Evolutionary conservation across 2,329 filamentous ascomycete genomes (phyloP), one percentile per base, ranked within the genome.

Genomic region (Colletotrichum cuscutae): DNA sequence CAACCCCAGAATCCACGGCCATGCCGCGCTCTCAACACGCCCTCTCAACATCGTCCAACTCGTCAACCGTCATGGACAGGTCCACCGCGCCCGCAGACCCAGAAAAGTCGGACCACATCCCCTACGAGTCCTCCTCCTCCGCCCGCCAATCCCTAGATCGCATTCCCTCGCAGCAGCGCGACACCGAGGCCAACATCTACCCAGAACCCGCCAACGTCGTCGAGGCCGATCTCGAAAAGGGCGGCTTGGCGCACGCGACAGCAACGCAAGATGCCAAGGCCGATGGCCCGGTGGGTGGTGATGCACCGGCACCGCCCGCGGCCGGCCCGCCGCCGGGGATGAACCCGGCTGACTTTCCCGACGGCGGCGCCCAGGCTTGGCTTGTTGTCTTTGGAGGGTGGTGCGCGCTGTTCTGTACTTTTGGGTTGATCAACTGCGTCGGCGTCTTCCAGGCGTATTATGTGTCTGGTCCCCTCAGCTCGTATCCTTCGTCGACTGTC

Each of bases 361-460:
- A 92, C 76, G 90, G 90, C 53, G 90, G 90, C 2, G 57, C 78
- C 3, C 81, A 87, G 74, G 90, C 90, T 9, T 91, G 89, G 88
- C 82, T 89, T 9, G 86, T 87, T 1, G 89, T 92, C 4, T 78
- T 84, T 26, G 85, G 85, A 37, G 84, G 83, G 3, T 86, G 82
- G 79, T 84, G 81, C 72, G 79, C 80, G 2, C 74, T 85, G 56
- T 85, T 86, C 65, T 85, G 83, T 76, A 86, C 82, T 2, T 86
- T 86, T 76, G 85, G 84, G 1, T 74, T 85, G 32, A 74, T 86
- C 68, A 86, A 86, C 77, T 85, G 75, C 71, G 79, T 86, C 8
- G 89, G 89, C 3, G 84, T 90, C 7, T 91, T 91, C 76, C 88
- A 91, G 79, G 83, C 85, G 54, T 90, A 91, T 79, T 92, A 91